Conservation (phyloP, 768 basidiomycete genomes). For the Rhizopogon salebrosus region DNA sequence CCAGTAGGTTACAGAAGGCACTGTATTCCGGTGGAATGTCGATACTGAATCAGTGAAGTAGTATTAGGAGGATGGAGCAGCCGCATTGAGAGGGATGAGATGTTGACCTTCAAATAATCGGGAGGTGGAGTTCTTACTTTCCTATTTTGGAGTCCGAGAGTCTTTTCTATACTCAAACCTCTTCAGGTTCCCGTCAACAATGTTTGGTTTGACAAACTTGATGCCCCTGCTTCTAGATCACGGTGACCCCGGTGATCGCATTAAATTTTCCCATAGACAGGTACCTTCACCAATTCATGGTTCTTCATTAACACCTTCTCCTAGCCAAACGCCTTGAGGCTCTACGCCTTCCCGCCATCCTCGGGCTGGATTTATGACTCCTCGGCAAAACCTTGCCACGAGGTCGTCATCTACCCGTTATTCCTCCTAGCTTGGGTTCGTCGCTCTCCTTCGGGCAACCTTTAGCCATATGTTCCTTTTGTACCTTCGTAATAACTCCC, state of each 20-base stretch:
- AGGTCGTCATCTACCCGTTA: background rate
- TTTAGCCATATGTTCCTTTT: background rate
- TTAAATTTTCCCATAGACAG: background rate
- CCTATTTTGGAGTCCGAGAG: slow-evolving; percentile 17
- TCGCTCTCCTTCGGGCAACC: background rate
- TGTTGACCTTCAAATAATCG: slow-evolving; percentile 22
- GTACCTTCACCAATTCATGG: background rate
- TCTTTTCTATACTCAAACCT: background rate
- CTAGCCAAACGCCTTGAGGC: slow-evolving; percentile 1
- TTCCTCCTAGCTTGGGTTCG: background rate
- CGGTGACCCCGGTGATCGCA: background rate
- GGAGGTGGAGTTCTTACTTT: slow-evolving; percentile 13
- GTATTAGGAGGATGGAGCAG: slow-evolving; percentile 8
- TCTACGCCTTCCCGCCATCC: background rate
- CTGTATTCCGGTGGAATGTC: background rate
- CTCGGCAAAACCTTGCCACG: background rate
- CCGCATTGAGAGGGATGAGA: background rate
- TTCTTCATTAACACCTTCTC: background rate
- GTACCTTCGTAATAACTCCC: background rate
- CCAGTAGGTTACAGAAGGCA: background rate
- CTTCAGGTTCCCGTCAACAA: background rate
- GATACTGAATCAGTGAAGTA: background rate
- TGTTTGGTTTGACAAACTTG: slow-evolving; percentile 14
- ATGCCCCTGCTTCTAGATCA: slow-evolving; percentile 7
- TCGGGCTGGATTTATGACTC: background rate